Percentiles rank a stretch among this genome's conserved stretches.
Conservation (phyloP, 345 rosid genomes). For the Pistacia vera region DNA sequence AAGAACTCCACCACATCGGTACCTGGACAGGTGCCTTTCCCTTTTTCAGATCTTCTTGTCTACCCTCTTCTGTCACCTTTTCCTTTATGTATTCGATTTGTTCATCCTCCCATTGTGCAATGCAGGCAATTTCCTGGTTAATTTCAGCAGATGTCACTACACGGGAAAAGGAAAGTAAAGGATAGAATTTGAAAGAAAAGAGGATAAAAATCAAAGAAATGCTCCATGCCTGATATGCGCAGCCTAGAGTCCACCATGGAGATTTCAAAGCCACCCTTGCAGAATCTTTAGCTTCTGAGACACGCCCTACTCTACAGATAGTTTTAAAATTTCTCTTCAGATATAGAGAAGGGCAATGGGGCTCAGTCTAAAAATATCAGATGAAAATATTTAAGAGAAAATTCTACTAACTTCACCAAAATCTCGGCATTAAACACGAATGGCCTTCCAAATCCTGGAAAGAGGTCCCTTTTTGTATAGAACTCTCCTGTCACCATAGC, state of each 20-base stretch:
- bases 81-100: slow-evolving; percentile 84
- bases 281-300: slow-evolving; percentile 82
- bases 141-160: slow-evolving; percentile 5
- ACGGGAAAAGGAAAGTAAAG: slow-evolving; percentile 2
- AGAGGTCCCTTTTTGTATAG: slow-evolving; percentile 72
- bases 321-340: slow-evolving; percentile 16
- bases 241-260: slow-evolving; percentile 96
- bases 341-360: not conserved
- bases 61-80: slow-evolving; percentile 81
- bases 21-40: slow-evolving; percentile 88
- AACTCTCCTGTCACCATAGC: slow-evolving; percentile 92
- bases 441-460: slow-evolving; percentile 94
- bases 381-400: slow-evolving; percentile 12
- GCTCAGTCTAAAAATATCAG: not conserved
- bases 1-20: slow-evolving; percentile 4
- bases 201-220: not conserved
- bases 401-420: slow-evolving; percentile 54
- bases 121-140: slow-evolving; percentile 64
- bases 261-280: slow-evolving; percentile 86
- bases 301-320: slow-evolving; percentile 62
- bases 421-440: slow-evolving; percentile 81
- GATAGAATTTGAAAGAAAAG: not conserved
- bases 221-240: slow-evolving; percentile 59
- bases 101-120: slow-evolving; percentile 93
- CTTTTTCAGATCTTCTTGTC: slow-evolving; percentile 72